phyloP scores from a whole-genome alignment of 2,329 filamentous ascomycete genomes.

The Thelonectria blattea region DNA sequence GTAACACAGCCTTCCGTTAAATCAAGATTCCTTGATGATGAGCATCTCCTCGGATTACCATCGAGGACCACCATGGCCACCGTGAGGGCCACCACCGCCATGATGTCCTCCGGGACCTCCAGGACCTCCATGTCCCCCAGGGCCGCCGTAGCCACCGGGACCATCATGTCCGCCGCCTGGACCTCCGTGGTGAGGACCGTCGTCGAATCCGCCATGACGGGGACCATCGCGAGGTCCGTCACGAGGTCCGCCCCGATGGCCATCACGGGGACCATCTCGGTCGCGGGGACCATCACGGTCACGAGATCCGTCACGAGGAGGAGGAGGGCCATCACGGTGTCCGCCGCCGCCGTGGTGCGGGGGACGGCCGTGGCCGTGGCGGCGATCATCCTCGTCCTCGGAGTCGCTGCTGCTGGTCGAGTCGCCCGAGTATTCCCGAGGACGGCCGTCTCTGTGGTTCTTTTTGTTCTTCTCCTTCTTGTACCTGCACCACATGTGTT shows the following conservation, averaged over 20 bases:
- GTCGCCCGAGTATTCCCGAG: constrained; percentile 27
- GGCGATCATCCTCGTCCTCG: constrained; percentile 30
- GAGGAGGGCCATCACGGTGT: background rate
- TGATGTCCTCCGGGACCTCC: too few relatives aligned
- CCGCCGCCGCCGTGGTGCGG: background rate
- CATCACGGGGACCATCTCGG: background rate
- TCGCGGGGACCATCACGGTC: background rate
- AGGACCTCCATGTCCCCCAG: too few relatives aligned
- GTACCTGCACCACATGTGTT: constrained; percentile 9
- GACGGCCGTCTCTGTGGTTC: constrained; percentile 31
- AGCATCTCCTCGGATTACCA: background rate
- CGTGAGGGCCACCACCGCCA: constrained; percentile 1
- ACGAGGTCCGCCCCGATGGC: background rate
- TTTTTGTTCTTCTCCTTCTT: constrained; percentile 38
- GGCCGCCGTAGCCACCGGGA: background rate
- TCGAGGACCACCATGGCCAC: background rate
- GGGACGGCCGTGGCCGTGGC: background rate
- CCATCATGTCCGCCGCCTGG: background rate
- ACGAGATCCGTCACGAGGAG: background rate
- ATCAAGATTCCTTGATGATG: too few relatives aligned
- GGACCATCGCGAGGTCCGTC: background rate
- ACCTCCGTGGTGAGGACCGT: background rate
- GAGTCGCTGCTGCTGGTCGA: constrained; percentile 37
- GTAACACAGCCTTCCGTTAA: too few relatives aligned
- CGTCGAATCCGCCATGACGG: background rate